Evolutionary conservation across 352 stramenopile genomes (phyloP), one percentile per base, ranked within the genome.

Genomic region (Pythium monospermum): DNA sequence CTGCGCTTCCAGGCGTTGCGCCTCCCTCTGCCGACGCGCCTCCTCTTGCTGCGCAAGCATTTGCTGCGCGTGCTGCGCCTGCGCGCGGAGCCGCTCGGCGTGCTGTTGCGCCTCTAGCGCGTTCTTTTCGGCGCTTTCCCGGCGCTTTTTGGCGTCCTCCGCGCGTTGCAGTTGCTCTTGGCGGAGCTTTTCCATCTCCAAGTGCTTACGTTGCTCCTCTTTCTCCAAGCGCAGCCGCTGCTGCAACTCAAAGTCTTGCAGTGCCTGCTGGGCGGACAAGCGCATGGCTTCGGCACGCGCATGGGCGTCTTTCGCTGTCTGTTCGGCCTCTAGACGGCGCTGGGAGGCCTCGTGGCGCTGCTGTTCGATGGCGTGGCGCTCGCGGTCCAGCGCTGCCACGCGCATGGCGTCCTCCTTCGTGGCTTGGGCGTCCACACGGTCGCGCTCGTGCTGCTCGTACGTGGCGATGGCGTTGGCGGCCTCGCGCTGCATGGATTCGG

Each of bases 221-320:
- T 74, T 70, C 57, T 90, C 79, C 23, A 69, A 52, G 4, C 68
- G 63, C n/a, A 69, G 62, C 21, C 70, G 67, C 51, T 87, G 79
- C 59, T 90, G 76, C 16, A 53, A 59, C 36, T 90, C 79, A 25
- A 76, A 87, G 39, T 91, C 76, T 21, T 57, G 61, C 41, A 91
- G 73, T 8, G 76, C 80, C 19, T 52, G 69, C 56, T 83, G 60
- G 13, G 79, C 79, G n/a, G 74, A 84, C 12, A 72, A 49, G 3
- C 72, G 60, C 57, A 83, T 78, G 5, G 76, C 66, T 22, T 92
- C 78, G 1, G 78, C 78, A 12, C 76, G 69, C 31, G 89, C 82
- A 18, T 79, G 75, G 1, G 82, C 79, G 12, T 87, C 70, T 26
- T 58, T 61, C 13, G 82, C 82, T 16, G 65, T 43, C 3, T 70